These are phyloP conservation scores for Pleodorina starrii DNA, from an alignment of 139 green algal genomes.

Conservation along the genomic window DNA sequence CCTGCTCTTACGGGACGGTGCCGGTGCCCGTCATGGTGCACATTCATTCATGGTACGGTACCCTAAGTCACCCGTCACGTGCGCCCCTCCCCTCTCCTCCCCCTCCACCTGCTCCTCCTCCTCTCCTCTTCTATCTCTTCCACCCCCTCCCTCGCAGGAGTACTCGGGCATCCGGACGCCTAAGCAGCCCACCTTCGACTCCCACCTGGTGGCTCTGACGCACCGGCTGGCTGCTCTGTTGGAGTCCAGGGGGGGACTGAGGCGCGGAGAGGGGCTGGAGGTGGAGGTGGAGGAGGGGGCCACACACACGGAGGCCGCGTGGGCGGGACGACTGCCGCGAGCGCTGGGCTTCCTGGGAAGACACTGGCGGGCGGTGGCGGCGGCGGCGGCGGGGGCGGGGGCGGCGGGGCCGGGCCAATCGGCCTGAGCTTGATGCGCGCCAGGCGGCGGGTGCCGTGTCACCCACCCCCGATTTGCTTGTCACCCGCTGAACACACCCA, in stretches of 20 bases:
- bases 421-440: too few species aligned
- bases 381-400: too few species aligned
- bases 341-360: constrained; percentile 56
- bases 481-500: too few species aligned
- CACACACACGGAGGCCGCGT: constrained; percentile 59
- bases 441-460: too few species aligned
- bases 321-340: constrained; percentile 51
- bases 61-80: too few species aligned
- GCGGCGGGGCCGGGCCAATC: too few species aligned
- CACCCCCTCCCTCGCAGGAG: neutral
- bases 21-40: neutral
- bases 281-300: constrained; percentile 47
- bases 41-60: neutral
- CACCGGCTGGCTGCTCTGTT: constrained; percentile 7
- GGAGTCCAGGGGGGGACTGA: neutral
- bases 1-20: neutral
- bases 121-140: neutral
- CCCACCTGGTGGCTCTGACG: constrained; percentile 32
- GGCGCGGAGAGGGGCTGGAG: neutral
- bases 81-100: too few species aligned
- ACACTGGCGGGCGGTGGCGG: neutral
- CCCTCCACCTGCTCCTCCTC: neutral
- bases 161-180: constrained; percentile 10
- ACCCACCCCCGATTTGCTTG: too few species aligned
- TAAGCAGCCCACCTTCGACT: constrained; percentile 29